A percentile compares a stretch with the other conserved stretches of the same genome.
These are phyloP conservation scores for Collybiopsis luxurians DNA, from an alignment of 768 basidiomycete species.

Conservation along the genomic window DNA sequence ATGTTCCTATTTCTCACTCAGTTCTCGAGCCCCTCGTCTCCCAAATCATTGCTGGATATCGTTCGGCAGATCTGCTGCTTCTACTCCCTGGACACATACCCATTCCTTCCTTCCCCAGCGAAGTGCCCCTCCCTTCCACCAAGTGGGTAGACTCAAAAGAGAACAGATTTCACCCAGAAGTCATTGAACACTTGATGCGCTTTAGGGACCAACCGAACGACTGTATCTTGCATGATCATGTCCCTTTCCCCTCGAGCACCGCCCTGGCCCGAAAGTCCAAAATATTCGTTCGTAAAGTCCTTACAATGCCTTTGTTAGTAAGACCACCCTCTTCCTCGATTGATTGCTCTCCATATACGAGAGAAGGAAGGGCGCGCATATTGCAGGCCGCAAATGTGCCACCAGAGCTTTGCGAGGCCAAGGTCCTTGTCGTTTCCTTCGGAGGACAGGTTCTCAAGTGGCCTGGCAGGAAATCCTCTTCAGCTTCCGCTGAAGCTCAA, in stretches of 20 bases:
- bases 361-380: constrained; percentile 49
- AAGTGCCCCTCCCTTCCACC: constrained; percentile 56
- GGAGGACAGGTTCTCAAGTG: constrained; percentile 73
- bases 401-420: constrained; percentile 47
- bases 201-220: constrained; percentile 31
- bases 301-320: constrained; percentile 67
- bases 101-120: constrained; percentile 63
- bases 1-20: constrained; percentile 49
- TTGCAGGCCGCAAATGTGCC: constrained; percentile 62
- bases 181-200: constrained; percentile 41
- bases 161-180: constrained; percentile 43
- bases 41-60: constrained; percentile 64
- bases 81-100: constrained; percentile 74
- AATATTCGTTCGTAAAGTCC: constrained; percentile 34
- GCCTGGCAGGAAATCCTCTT: constrained; percentile 24
- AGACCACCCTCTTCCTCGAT: constrained; percentile 44
- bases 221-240: constrained; percentile 36
- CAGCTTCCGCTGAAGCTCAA: background rate
- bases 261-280: constrained; percentile 14
- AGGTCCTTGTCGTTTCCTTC: constrained; percentile 76
- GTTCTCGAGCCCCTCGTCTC: constrained; percentile 58
- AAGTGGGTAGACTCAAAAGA: constrained; percentile 56
- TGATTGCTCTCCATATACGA: constrained; percentile 41
- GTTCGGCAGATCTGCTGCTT: constrained; percentile 67
- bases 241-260: constrained; percentile 32